Evolutionary conservation across 1,139 yeast genomes (phyloP), one percentile per base, ranked within the genome.

Genomic region (Kodamaea ohmeri): DNA sequence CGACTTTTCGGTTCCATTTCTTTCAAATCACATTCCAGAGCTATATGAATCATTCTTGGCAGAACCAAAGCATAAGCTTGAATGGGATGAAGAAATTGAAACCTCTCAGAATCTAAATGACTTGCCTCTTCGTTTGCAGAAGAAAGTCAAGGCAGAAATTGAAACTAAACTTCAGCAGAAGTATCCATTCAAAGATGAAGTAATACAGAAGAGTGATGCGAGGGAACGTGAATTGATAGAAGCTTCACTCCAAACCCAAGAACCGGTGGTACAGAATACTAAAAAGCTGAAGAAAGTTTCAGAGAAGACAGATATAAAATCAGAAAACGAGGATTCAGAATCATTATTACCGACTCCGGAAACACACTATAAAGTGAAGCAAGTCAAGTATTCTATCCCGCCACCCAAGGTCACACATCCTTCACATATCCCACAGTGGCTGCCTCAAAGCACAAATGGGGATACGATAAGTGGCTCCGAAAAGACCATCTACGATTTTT

Each of bases 331-430:
- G 14, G 39, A 35, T 25, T 33, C 28, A 9, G 37, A 36, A 19
- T 22, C 30, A 14, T 48, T 54, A 25, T 7, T 24, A 37, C 7
- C 47, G 4, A 19, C 7, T 11, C 25, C 34, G 47, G 25, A 24
- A 25, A 55, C 67, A 47, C 55, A 48, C 44, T 55, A 58, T 41
- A 65, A 60, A 37, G 37, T 67, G 12, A 60, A 82, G 12, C 67
- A 65, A 7, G 50, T 85, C 15, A 72, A 65, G 27, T 69, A 69
- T 35, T 53, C 74, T 2, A 64, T 78, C 4, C 84, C 88, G 1
- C 70, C 72, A 8, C 83, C 83, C 19, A 60, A 76, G 6, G 71
- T 87, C 4, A 83, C 95, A 0, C 90, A 88, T 54, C 97, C 97
- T 2, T 72, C 78, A 4, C 95, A 88, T 62, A 56, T 75, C 67